Percentiles rank a stretch among this genome's conserved stretches.
These are phyloP conservation scores for Elymus sibiricus DNA, from an alignment of 176 grass and related monocot species.

Conservation along the genomic window DNA sequence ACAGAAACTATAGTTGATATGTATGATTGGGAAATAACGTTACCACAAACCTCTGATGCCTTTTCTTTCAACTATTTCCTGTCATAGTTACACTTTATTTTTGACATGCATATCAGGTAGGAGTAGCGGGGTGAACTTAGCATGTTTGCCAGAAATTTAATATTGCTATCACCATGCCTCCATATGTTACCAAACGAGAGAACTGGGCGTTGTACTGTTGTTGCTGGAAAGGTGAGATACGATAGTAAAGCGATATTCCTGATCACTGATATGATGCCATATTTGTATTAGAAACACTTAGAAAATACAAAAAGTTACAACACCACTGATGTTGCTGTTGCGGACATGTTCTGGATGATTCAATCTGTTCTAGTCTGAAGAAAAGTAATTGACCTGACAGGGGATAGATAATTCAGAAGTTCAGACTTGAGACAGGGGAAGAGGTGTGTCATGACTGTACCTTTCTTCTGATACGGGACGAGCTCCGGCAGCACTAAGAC, in stretches of 20 bases:
- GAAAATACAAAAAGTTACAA: not conserved
- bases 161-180: conserved; percentile 60
- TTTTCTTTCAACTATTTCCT: not conserved
- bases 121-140: conserved; percentile 64
- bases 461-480: conserved; percentile 38
- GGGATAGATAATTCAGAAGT: not conserved
- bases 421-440: not conserved
- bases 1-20: not conserved
- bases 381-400: not conserved
- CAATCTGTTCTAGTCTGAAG: not conserved
- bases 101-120: conserved; percentile 33
- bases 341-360: too few species aligned
- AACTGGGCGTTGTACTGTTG: not conserved
- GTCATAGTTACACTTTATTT: not conserved
- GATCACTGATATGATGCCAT: not conserved
- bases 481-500: conserved; percentile 63
- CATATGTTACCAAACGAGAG: conserved; percentile 50
- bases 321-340: not conserved
- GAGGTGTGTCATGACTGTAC: not conserved
- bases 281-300: not conserved
- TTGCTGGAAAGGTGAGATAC: conserved; percentile 30
- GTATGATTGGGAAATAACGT: not conserved
- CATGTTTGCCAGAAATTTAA: conserved; percentile 47
- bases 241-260: not conserved
- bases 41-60: not conserved